Evolutionary conservation across 371 early-diverging fungal genomes (phyloP), one percentile per base, ranked within the genome.

Genomic region (Apophysomyces elegans): DNA sequence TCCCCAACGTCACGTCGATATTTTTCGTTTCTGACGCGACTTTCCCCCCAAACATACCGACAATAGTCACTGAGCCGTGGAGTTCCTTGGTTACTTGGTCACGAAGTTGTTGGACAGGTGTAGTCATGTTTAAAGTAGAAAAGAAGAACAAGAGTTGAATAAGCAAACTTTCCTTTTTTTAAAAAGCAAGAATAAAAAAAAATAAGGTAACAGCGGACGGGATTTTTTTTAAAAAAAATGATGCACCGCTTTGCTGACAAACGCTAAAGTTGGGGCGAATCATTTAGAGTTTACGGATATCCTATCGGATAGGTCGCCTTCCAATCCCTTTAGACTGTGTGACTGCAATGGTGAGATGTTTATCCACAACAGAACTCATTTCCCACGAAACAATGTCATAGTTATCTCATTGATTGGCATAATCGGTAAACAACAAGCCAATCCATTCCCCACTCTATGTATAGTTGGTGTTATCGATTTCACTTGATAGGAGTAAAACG

Each of bases 61-160:
- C 62, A 58, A 86, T 79, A 36, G 85, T 84, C 41, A 81, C 84
- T 47, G 75, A 70, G 12, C 78, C 80, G 18, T 71, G 62, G 46
- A 75, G 78, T 61, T 81, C 79, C 18, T 64, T 46, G 4, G 66
- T 60, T 18, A 81, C 81, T 69, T 79, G 76, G 11, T 76, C 59
- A 63, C 71, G 75, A 59, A 78, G 77, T 62, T 76, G 62, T 69
- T 80, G 63, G 14, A 65, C 63, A 57, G 77, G 67, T 62, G 74
- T 60, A 63, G 72, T 7, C 75, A 73, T 75, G 47, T 63, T 59
- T 41, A n/a, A 44, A 44, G 4, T 43, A n/a, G 37, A 58, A 35
- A 8, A 18, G 38, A 38, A 41, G 36, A 46, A 21, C 18, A 37
- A 12, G 32, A 45, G 45, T 7, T 59, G 46, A 21, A 57, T 32